Evolutionary conservation across 225 moss, liverwort and hornwort genomes (phyloP), one percentile per base, ranked within the genome.

Genomic region (Antitrichia curtipendula): DNA sequence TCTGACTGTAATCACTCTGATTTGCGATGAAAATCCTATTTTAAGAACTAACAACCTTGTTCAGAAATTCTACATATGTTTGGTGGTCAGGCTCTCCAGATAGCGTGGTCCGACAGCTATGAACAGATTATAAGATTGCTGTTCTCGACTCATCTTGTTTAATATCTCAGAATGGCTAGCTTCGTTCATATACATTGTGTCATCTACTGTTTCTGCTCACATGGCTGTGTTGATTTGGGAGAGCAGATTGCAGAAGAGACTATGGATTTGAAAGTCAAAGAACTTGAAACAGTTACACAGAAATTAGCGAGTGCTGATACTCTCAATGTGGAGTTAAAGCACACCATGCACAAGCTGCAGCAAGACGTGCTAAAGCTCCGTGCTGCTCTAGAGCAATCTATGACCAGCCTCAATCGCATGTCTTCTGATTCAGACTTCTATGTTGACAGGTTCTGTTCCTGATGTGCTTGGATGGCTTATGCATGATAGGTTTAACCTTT

Each of bases 381-480:
- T 38, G 88, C 92, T 71, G 99, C 99, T 74, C 88, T 99, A 43
- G 97, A 99, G 95, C 97, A 96, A 82, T 97, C 96, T 86, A 99
- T 99, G 81, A 95, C 96, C 78, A 94, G 91, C 78, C 96, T 99
- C 87, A 99, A 99, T 80, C 94, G 91, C 87, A 91, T 99, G 91
- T 99, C 99, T 41, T 96, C 96, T 83, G 99, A 99, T 91, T 99
- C 99, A 16, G 97, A 99, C 90, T 92, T 93, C 86, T 92, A 93
- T 90, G 99, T 99, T 38, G 99, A 99, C 91, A 96, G 98, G 98
- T 97, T 41, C 88, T 62, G 65, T 85, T 74, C 83, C 77, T 85
- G 36, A 82, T 65, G 62, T 84, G 71, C 82, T 89, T 68, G 32
- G 53, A 65, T 64, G 49, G 15, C 69, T 86, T 47, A 54, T 83